Percentiles rank a stretch among this genome's conserved stretches.
Conservation (phyloP, 371 early-diverging fungal genomes). For the Syncephalastrum monosporum region DNA sequence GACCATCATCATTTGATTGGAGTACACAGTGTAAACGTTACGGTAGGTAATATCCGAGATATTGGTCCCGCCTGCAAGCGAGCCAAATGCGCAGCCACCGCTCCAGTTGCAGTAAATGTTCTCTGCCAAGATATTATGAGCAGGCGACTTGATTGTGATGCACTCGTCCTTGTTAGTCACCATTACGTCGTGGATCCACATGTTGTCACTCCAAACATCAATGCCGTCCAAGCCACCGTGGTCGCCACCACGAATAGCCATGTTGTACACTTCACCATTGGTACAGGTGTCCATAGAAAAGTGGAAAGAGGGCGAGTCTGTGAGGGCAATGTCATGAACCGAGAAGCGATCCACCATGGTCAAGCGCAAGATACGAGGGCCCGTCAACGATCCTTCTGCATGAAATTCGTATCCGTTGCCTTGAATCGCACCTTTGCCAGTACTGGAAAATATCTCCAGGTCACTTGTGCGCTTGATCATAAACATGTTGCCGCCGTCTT, state of each 20-base stretch:
- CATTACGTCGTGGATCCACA: slow-evolving; percentile 9
- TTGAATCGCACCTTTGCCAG: slow-evolving; percentile 6
- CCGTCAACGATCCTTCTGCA: background rate
- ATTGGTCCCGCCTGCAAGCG: slow-evolving; percentile 2
- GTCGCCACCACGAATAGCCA: slow-evolving; percentile 7
- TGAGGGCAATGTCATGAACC: slow-evolving; percentile 2
- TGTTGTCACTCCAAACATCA: slow-evolving; percentile 9
- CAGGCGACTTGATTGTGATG: slow-evolving; percentile 1
- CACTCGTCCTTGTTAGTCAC: slow-evolving; percentile 9
- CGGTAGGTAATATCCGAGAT: slow-evolving; percentile 6
- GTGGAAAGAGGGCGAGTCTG: slow-evolving; percentile 2
- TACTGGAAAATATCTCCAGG: slow-evolving; percentile 6
- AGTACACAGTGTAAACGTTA: background rate
- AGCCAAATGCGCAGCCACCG: slow-evolving; percentile 6
- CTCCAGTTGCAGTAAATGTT: slow-evolving; percentile 9
- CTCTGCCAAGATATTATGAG: slow-evolving; percentile 4
- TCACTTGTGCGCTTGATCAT: slow-evolving; percentile 8
- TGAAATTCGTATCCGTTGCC: slow-evolving; percentile 10
- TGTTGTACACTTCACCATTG: slow-evolving; percentile 7
- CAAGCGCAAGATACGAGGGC: slow-evolving; percentile 5
- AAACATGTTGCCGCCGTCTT: slow-evolving; percentile 6
- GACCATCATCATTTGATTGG: slow-evolving; percentile 11
- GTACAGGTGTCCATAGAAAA: slow-evolving; percentile 7
- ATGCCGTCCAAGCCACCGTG: slow-evolving; percentile 8
- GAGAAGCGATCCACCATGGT: slow-evolving; percentile 9